Conservation (phyloP, 2,329 filamentous ascomycete species). For the Graphilbum sp. region DNA sequence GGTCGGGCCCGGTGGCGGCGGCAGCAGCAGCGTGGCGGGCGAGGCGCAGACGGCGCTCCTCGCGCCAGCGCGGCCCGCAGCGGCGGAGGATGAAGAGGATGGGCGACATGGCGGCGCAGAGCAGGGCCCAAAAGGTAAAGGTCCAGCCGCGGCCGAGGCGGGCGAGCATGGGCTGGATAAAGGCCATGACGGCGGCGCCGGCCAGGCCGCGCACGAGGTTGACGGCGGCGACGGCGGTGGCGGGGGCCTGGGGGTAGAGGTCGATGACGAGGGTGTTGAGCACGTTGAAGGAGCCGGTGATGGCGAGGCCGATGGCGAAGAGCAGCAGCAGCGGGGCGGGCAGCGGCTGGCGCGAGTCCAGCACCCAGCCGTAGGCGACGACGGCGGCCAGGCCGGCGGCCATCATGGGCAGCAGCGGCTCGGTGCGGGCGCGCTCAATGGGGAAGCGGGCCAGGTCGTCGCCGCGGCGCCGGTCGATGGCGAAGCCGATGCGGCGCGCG, state of each 20-base stretch:
- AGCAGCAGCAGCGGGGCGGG: constrained; percentile 38
- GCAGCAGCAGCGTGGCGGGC: constrained; percentile 17
- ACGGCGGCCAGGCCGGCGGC: constrained; percentile 34
- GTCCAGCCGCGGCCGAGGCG: constrained; percentile 44
- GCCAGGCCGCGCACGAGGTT: constrained; percentile 47
- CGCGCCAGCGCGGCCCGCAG: constrained; percentile 34
- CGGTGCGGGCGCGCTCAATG: constrained; percentile 36
- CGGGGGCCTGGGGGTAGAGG: constrained; percentile 41
- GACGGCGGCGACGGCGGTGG: constrained; percentile 46
- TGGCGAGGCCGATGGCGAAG: constrained; percentile 38
- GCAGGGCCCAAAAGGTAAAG: constrained; percentile 39
- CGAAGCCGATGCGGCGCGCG: constrained; percentile 42
- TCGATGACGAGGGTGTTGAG: constrained; percentile 49
- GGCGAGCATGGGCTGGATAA: constrained; percentile 41
- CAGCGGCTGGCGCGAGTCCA: constrained; percentile 25
- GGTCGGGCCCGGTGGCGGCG: no score
- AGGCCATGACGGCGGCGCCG: constrained; percentile 40
- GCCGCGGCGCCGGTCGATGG: constrained; percentile 41
- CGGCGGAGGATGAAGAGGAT: constrained; percentile 29
- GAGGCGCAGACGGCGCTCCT: constrained; percentile 18
- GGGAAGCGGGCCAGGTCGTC: constrained; percentile 34
- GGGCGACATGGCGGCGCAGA: constrained; percentile 31
- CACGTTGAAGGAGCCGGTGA: constrained; percentile 46
- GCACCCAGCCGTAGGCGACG: constrained; percentile 38
- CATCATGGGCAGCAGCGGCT: constrained; percentile 37